These are phyloP conservation scores for Umbellularia californica DNA, from an alignment of 164 flowering plant genomes.

Conservation along the genomic window DNA sequence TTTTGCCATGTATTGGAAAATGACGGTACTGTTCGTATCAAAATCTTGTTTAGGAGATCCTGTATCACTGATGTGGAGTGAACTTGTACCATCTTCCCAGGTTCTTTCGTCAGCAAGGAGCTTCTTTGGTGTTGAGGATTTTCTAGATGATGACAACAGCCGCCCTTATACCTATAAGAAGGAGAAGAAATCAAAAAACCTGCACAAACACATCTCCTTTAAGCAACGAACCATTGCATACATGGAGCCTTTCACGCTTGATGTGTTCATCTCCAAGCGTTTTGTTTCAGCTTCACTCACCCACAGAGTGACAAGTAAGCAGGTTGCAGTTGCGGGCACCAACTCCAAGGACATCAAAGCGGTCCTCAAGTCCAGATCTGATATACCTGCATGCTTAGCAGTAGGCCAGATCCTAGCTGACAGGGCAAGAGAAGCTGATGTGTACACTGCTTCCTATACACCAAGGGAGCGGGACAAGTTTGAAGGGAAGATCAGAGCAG, in stretches of 20 bases:
- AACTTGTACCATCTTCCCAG: conserved; percentile 25
- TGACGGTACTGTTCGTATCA: too few species aligned
- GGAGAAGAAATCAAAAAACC: conserved; percentile 85
- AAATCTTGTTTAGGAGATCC: neutral
- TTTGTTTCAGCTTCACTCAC: conserved; percentile 90
- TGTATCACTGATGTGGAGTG: neutral
- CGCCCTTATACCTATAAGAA: conserved; percentile 88
- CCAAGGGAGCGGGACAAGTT: conserved; percentile 92
- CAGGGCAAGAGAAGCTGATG: conserved; percentile 87
- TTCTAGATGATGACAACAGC: conserved; percentile 76
- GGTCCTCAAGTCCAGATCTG: conserved; percentile 65
- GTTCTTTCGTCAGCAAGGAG: conserved; percentile 61
- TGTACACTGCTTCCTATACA: conserved; percentile 79
- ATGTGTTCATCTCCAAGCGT: conserved; percentile 89
- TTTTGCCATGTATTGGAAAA: too few species aligned
- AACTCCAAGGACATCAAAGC: conserved; percentile 97
- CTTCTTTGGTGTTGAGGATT: conserved; percentile 95
- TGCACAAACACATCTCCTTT: conserved; percentile 77
- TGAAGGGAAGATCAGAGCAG: conserved; percentile 95
- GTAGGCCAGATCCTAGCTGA: conserved; percentile 74
- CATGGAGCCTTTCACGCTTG: conserved; percentile 93
- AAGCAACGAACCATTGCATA: conserved; percentile 78
- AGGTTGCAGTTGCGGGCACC: conserved; percentile 94
- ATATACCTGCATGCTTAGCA: conserved; percentile 89
- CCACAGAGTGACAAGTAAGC: conserved; percentile 84